Base-by-base conservation (phyloP, 352 stramenopile species). In the Pythium brassicae region DNA sequence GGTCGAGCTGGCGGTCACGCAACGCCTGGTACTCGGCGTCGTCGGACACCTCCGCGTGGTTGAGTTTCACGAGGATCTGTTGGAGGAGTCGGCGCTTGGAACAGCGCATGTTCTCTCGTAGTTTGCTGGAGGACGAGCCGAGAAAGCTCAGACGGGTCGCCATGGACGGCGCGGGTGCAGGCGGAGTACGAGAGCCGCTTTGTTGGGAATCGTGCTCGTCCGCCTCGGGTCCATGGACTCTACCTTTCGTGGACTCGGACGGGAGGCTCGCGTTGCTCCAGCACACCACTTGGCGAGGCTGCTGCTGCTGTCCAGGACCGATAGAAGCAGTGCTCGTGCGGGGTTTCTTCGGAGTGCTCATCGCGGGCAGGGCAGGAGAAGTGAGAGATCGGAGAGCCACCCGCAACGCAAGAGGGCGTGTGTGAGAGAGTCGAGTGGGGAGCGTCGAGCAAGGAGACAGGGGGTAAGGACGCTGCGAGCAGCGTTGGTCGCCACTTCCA, bases 41-140 rank as follows among this genome's bases (percentile, higher is more conserved):
- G 26, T 73, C 69, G 2, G 68, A 76, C 1, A 51, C 48, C 27
- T 78, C 71, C 9, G 68, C 57, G 46, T 78, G 67, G 10, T 71
- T 68, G 23, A 81, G 44, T 55, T 78, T 76, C 32, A 72, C 71
- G 3, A 81, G 58, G 3, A 76, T 54, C 52, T 81, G 68, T 47
- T 81, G 71, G 43, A 81, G 71, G 26, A 81, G 59, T 12, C 71
- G 68, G 14, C 68, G 68, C 54, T 81, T 81, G 26, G 61, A 60
- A 45, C 61, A 66, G n/a, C 71, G 71, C 42, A 81, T 63, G 23
- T 46, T 66, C n/a, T 78, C 56, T 7, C 66, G 58, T 4, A 81
- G 55, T 40, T 67, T 46, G 42, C 27, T 29, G 1, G 32, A 37
- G 32, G 32, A 37, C 15, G 57, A 40, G 25, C 10, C 9, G 10